Conservation (phyloP, 2,329 filamentous ascomycete species). For the Fusarium agapanthi region DNA sequence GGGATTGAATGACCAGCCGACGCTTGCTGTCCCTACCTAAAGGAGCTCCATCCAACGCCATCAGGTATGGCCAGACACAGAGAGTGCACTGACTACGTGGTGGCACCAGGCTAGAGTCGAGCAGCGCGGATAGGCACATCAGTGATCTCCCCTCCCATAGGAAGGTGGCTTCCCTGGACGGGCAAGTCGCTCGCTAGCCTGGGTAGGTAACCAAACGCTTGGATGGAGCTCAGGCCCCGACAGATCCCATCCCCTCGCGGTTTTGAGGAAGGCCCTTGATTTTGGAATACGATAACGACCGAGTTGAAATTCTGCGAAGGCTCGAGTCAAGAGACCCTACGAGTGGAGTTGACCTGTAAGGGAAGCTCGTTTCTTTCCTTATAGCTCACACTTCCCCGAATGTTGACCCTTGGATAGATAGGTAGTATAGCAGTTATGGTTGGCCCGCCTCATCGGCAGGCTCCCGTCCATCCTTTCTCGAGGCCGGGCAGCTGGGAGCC, state of each 20-base stretch:
- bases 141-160: constrained; percentile 19
- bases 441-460: constrained; percentile 18
- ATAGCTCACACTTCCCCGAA: constrained; percentile 12
- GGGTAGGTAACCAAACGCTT: background rate
- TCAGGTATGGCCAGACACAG: constrained; percentile 6
- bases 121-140: constrained; percentile 27
- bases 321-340: constrained; percentile 33
- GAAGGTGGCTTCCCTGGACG: constrained; percentile 12
- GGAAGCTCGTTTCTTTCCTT: constrained; percentile 1
- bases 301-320: constrained; percentile 6
- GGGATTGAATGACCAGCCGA: constrained; percentile 9
- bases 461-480: constrained; percentile 5
- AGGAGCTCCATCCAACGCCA: constrained; percentile 27
- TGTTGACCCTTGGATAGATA: background rate
- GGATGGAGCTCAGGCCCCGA: constrained; percentile 13
- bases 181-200: constrained; percentile 9
- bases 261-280: background rate
- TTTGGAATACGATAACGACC: background rate
- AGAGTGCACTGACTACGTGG: constrained; percentile 29
- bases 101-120: constrained; percentile 24
- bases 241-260: constrained; percentile 1
- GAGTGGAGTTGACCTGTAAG: constrained; percentile 20
- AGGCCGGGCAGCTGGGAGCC: constrained; percentile 11
- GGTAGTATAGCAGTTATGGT: background rate
- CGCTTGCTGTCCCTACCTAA: constrained; percentile 5